Conservation (phyloP, 2,329 filamentous ascomycete genomes). For the Cryphonectria naterciae region DNA sequence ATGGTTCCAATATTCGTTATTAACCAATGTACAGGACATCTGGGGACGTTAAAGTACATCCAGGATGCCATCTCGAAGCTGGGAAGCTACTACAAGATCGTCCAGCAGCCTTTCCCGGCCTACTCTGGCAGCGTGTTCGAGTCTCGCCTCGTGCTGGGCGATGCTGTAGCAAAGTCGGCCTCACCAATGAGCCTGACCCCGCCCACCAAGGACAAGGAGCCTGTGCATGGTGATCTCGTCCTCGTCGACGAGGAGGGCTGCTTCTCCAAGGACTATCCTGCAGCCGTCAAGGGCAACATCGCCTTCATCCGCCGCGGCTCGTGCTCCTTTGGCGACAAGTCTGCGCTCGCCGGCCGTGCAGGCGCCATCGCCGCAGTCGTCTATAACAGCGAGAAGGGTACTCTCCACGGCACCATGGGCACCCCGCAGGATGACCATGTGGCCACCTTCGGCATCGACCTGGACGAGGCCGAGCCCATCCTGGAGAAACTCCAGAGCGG, state of each 20-base stretch:
- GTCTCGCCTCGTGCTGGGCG: conserved; percentile 60
- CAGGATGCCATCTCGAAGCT: conserved; percentile 57
- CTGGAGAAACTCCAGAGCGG: conserved; percentile 58
- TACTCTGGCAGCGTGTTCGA: conserved; percentile 64
- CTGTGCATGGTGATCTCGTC: conserved; percentile 63
- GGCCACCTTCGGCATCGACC: conserved; percentile 69
- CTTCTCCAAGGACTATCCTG: conserved; percentile 64
- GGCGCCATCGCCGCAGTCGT: conserved; percentile 74
- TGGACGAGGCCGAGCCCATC: conserved; percentile 60
- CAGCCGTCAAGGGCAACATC: conserved; percentile 62
- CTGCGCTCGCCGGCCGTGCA: conserved; percentile 66
- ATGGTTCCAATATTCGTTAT: neutral
- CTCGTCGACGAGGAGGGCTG: conserved; percentile 68
- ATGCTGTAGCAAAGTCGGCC: conserved; percentile 54
- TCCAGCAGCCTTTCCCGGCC: conserved; percentile 67
- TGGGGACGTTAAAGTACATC: conserved; percentile 68
- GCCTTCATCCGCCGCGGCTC: conserved; percentile 72
- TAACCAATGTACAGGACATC: conserved; percentile 53
- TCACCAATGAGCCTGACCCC: conserved; percentile 69
- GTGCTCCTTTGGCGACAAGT: conserved; percentile 75
- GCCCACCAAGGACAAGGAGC: conserved; percentile 62
- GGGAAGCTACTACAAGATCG: conserved; percentile 64
- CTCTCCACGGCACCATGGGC: conserved; percentile 70
- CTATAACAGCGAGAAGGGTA: conserved; percentile 71
- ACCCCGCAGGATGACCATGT: conserved; percentile 62